Base-by-base conservation (phyloP, 2,329 filamentous ascomycete genomes). In the Fusarium sp. region DNA sequence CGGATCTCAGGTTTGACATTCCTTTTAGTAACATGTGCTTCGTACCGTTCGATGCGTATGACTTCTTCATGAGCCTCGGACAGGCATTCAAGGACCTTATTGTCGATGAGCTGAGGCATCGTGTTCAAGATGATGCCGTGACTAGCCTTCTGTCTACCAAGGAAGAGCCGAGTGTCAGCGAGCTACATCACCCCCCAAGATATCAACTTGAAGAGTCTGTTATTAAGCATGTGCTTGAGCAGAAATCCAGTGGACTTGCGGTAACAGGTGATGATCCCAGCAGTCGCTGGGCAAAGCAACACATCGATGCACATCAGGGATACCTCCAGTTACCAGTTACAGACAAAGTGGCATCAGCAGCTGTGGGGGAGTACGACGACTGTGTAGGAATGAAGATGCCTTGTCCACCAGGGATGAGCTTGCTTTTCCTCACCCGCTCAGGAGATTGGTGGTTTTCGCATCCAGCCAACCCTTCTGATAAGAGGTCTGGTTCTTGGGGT, bases 181-280 rank as follows among this genome's bases (percentile, higher is more conserved):
- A 36, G n/a, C 13, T 1, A 35, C n/a, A 18, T 22, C n/a, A 7
- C 16, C 7, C 24, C 1, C 3, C 15, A 2, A 0, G 12, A 13
- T 24, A 16, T 28, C 10, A 7, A n/a, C 18, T 15, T 7, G 10
- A 15, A 16, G 33, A n/a, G 20, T 22, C 22, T 3, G 13, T 18
- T 7, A 22, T 24, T n/a, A 22, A 26, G 13, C 9, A 51, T 4
- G 24, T 10, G 10, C 50, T 35, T 7, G 26, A 38, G 14, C 33
- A 28, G 7, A 3, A 11, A 20, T 53, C 22, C 4, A 5, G 24
- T 2, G 33, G 22, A 8, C 18, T 12, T 7, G 24, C 1, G 7
- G 24, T 10, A 24, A 22, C 1, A 10, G 6, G 16, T 10, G 20
- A 36, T 5, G 18, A 16, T 10, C 14, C 35, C 14, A 26, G 10